phyloP scores from a whole-genome alignment of 2,329 filamentous ascomycete species.

The Dactylellina drechsleri region DNA sequence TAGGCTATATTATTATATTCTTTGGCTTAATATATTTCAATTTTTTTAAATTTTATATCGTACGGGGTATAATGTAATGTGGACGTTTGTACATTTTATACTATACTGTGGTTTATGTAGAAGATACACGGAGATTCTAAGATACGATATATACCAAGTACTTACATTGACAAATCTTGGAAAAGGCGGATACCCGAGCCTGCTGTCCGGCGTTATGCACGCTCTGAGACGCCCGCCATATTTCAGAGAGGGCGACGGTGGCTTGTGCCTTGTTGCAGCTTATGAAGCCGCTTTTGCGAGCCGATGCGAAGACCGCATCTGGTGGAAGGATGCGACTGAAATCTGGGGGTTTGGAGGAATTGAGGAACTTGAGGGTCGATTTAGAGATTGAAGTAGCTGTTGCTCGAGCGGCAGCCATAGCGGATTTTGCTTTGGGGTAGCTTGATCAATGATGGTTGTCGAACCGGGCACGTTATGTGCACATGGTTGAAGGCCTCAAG shows the following conservation, averaged over 20 bases:
- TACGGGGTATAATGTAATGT: not conserved
- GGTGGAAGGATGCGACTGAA: conserved; percentile 36
- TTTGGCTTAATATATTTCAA: not conserved
- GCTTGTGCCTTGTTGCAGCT: conserved; percentile 52
- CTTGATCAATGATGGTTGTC: no score
- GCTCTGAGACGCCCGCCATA: conserved; percentile 36
- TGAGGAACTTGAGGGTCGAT: conserved; percentile 16
- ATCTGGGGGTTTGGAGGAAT: conserved; percentile 38
- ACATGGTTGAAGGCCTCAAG: no score
- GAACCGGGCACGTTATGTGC: no score
- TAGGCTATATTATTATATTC: conserved; percentile 18
- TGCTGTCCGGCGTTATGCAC: conserved; percentile 1
- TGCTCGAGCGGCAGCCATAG: conserved; percentile 19
- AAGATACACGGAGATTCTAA: no score
- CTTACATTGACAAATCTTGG: conserved; percentile 34
- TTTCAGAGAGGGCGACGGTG: conserved; percentile 22
- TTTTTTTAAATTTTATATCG: not conserved
- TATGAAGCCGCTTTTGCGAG: conserved; percentile 36
- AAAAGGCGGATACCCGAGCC: conserved; percentile 3
- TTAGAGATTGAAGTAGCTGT: not conserved
- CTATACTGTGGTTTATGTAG: no score
- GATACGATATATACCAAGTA: not conserved
- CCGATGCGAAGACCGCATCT: conserved; percentile 31
- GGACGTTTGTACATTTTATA: no score
- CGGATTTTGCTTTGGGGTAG: not conserved